These are phyloP conservation scores for Hordeum vulgare DNA, from an alignment of 176 grass and related monocot genomes.

Conservation along the genomic window DNA sequence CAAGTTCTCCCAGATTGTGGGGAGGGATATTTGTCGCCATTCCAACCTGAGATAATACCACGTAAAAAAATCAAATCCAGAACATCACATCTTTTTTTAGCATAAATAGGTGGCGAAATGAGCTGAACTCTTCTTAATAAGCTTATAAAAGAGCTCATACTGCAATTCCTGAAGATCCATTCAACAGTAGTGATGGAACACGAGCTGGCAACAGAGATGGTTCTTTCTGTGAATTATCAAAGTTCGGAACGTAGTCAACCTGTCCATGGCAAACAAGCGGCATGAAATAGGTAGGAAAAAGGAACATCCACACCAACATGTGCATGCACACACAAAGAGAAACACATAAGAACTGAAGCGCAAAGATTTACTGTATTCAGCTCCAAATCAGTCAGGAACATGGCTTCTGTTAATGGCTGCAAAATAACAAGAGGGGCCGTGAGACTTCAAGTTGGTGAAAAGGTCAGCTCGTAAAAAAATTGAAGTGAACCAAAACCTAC, in stretches of 20 bases:
- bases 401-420: slow-evolving; percentile 84
- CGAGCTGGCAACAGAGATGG: slow-evolving; percentile 89
- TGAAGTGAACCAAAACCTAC: slow-evolving; percentile 46
- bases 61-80: neutral
- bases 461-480: slow-evolving; percentile 19
- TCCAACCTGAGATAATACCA: slow-evolving; percentile 62
- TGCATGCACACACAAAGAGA: neutral
- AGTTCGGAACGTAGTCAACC: slow-evolving; percentile 85
- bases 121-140: slow-evolving; percentile 14
- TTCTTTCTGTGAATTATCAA: slow-evolving; percentile 97
- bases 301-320: neutral
- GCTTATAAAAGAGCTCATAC: slow-evolving; percentile 42
- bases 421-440: slow-evolving; percentile 36
- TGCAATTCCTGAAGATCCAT: slow-evolving; percentile 91
- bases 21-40: slow-evolving; percentile 99
- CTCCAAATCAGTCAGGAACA: slow-evolving; percentile 94
- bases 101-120: neutral
- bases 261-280: slow-evolving; percentile 31
- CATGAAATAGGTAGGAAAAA: slow-evolving; percentile 24
- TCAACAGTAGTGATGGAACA: slow-evolving; percentile 79
- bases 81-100: neutral
- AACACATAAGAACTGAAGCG: slow-evolving; percentile 7
- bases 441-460: slow-evolving; percentile 5
- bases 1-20: slow-evolving; percentile 93
- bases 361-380: slow-evolving; percentile 63